Percentiles rank a stretch among this genome's conserved stretches.
Conservation (phyloP, 2,329 filamentous ascomycete genomes). For the Byssothecium circinans region DNA sequence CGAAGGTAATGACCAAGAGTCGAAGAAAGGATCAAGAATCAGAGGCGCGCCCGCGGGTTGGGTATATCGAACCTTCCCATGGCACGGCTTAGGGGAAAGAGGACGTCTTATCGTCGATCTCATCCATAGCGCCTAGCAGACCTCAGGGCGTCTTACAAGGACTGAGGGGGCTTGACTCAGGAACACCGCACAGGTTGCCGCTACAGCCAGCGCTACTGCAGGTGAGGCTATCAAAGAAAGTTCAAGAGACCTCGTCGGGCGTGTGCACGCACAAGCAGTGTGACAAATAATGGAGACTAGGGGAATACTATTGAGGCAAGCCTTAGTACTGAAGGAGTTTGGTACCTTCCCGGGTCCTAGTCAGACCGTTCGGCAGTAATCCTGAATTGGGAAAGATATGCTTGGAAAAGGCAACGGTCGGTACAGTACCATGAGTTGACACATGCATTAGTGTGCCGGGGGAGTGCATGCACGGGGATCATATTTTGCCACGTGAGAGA, state of each 20-base stretch:
- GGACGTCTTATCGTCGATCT: neutral
- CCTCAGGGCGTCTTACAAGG: neutral
- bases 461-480: neutral
- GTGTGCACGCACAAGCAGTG: neutral
- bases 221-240: neutral
- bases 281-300: neutral
- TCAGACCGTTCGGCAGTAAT: neutral
- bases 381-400: too few species aligned
- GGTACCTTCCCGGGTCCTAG: neutral
- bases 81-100: neutral
- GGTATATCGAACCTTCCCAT: neutral
- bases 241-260: too few species aligned
- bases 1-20: neutral
- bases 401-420: neutral
- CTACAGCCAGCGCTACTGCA: neutral
- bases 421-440: neutral
- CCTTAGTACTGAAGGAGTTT: neutral
- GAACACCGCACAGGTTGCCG: neutral
- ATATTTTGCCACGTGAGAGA: too few species aligned
- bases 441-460: neutral
- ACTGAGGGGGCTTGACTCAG: neutral
- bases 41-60: neutral
- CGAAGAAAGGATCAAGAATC: neutral
- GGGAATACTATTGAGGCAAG: neutral
- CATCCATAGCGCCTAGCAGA: too few species aligned